Evolutionary conservation across 106 monocot species (phyloP), one percentile per base, ranked within the genome.

Genomic region (Xerophyta viscosa): DNA sequence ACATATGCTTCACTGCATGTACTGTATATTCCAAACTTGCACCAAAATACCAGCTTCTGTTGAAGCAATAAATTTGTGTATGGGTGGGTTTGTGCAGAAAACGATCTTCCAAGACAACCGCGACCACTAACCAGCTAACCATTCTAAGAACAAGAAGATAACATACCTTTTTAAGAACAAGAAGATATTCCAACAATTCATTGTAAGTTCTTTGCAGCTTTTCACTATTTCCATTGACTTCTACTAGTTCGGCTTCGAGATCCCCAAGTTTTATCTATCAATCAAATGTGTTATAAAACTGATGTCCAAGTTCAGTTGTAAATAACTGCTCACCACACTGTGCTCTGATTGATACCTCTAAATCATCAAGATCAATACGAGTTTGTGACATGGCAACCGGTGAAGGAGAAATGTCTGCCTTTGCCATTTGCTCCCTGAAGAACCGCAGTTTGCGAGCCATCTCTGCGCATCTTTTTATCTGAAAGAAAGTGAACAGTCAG

Each of bases 381-480:
- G 65, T 58, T 25, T 48, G 70, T 52, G 73, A 55, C 9, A 59
- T n/a, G 20, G 76, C 52, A 56, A 61, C 47, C 44, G 66, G 37
- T 31, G 84, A 82, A 48, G 89, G 65, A 29, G 70, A 41, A 37
- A 98, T 68, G 17, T 82, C 78, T 19, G 96, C 96, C 64, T 82
- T 98, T 24, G 52, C 37, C 88, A 98, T 89, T 62, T 98, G 89
- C 29, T 98, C 89, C 50, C 58, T 89, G 37, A 89, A 85, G 48
- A 85, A 76, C 21, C 96, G 76, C 27, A 98, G 64, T 49, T 98
- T 89, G 24, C 96, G 75, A 28, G 96, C 85, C 96, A 98, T 98
- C 66, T 98, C 96, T 27, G 78, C 88, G 54, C 96, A 98, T 61
- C 82, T 78, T 66, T 98, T 98, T 28, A 98, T 82, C 96, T 98